A percentile compares a stretch with the other conserved stretches of the same genome.
phyloP scores from a whole-genome alignment of 192 early-diverging fungal genomes.

The Phycomyces nitens region DNA sequence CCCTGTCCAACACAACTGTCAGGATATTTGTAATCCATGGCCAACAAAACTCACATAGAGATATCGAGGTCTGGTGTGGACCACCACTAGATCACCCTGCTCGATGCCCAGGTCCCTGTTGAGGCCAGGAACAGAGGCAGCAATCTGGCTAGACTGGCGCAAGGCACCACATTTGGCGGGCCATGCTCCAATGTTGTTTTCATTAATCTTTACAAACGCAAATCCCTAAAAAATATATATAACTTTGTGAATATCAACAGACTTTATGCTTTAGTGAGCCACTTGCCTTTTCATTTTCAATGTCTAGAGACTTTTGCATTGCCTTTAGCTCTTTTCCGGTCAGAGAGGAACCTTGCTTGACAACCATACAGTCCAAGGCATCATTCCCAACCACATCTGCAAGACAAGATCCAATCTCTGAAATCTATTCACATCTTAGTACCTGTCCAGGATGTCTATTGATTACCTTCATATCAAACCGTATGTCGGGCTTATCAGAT shows the following conservation, averaged over 20 bases:
- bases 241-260: no score
- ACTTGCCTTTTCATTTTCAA: slow-evolving; percentile 8
- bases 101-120: slow-evolving; percentile 39
- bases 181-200: slow-evolving; percentile 43
- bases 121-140: slow-evolving; percentile 2
- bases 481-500: slow-evolving; percentile 87
- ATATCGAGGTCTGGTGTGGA: slow-evolving; percentile 47
- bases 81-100: slow-evolving; percentile 53
- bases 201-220: slow-evolving; percentile 47
- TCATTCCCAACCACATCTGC: slow-evolving; percentile 21
- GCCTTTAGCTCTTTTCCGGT: slow-evolving; percentile 35
- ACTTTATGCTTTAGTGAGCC: no score
- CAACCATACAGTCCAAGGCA: slow-evolving; percentile 50
- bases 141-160: slow-evolving; percentile 17
- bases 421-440: slow-evolving; percentile 27
- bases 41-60: slow-evolving; percentile 38
- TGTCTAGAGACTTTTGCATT: slow-evolving; percentile 7
- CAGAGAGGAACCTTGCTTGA: slow-evolving; percentile 39
- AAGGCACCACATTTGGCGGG: slow-evolving; percentile 28
- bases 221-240: slow-evolving; percentile 19
- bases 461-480: slow-evolving; percentile 72
- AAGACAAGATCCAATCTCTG: slow-evolving; percentile 33
- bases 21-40: no score
- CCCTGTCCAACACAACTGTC: slow-evolving; percentile 18
- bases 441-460: neutral